Conservation (phyloP, 2,329 filamentous ascomycete genomes). For the Aureobasidium sp. region DNA sequence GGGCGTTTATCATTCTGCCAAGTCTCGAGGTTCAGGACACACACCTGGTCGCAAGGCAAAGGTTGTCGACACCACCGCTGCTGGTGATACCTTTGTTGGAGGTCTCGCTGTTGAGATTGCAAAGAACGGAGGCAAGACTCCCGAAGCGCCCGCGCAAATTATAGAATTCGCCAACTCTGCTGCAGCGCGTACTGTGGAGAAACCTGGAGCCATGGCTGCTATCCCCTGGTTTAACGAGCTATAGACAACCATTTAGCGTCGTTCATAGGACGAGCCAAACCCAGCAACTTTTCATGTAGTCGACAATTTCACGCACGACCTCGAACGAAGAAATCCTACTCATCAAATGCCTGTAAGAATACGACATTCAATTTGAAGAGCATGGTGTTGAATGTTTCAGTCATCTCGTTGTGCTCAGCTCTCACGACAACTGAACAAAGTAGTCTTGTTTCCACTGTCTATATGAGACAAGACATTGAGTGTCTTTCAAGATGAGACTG, state of each 20-base stretch:
- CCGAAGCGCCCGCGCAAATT: conserved; percentile 48
- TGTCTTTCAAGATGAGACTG: not conserved
- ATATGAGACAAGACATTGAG: not conserved
- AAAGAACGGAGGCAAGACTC: conserved; percentile 35
- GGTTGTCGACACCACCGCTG: conserved; percentile 89
- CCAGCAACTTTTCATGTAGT: not conserved
- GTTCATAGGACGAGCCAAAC: not conserved
- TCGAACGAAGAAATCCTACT: too few relatives aligned
- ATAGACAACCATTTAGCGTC: not conserved
- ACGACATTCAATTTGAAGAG: too few relatives aligned
- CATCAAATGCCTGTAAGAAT: too few relatives aligned
- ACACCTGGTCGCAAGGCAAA: conserved; percentile 56
- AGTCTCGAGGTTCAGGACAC: conserved; percentile 22
- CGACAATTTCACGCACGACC: not conserved
- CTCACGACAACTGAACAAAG: not conserved
- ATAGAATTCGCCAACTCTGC: conserved; percentile 55
- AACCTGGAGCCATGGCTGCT: conserved; percentile 56
- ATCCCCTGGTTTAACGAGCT: conserved; percentile 59
- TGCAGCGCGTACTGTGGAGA: conserved; percentile 60
- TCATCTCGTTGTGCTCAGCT: not conserved
- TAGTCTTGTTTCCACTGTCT: not conserved
- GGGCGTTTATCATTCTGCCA: conserved; percentile 26
- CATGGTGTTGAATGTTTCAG: not conserved
- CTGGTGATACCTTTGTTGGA: conserved; percentile 91
- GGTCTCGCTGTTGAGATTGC: conserved; percentile 73